A percentile compares a stretch with the other conserved stretches of the same genome.
Conservation (phyloP, 805 yeast genomes). For the Naumovozyma dairenensis region DNA sequence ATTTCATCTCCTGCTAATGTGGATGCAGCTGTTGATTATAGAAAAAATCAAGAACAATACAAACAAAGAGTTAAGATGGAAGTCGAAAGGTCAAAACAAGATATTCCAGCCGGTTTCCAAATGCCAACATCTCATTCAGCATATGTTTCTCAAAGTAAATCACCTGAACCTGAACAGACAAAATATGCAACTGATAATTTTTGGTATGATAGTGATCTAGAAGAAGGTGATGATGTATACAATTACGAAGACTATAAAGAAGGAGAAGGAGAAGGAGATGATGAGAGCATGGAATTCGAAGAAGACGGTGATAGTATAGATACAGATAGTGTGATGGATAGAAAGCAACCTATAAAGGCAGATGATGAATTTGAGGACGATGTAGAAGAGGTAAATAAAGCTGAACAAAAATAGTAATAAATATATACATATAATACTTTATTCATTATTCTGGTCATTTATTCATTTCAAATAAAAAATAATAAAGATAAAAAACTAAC, state of each 20-base stretch:
- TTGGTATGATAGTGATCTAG: constrained; percentile 68
- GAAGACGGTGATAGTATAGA: constrained; percentile 26
- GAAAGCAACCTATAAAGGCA: constrained; percentile 26
- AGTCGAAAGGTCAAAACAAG: constrained; percentile 72
- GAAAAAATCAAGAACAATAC: constrained; percentile 71
- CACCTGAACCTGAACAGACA: constrained; percentile 31
- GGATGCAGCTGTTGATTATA: constrained; percentile 87
- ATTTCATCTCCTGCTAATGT: constrained; percentile 90
- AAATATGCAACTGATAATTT: constrained; percentile 71
- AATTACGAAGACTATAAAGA: constrained; percentile 27
- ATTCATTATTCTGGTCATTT: no score
- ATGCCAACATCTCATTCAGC: constrained; percentile 61
- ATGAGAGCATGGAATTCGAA: constrained; percentile 26
- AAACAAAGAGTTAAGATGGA: constrained; percentile 66
- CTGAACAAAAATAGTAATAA: constrained; percentile 16
- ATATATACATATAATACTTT: no score
- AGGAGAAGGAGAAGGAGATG: constrained; percentile 40
- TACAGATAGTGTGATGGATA: constrained; percentile 29
- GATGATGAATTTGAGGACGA: constrained; percentile 29
- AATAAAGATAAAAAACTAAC: no score
- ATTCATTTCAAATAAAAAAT: no score
- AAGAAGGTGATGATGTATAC: constrained; percentile 55
- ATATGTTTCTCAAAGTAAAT: constrained; percentile 31
- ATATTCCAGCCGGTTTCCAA: constrained; percentile 77
- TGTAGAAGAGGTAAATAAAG: constrained; percentile 23